Evolutionary conservation across 2,329 filamentous ascomycete species (phyloP).

Genomic region (Thelonectria rubi): DNA sequence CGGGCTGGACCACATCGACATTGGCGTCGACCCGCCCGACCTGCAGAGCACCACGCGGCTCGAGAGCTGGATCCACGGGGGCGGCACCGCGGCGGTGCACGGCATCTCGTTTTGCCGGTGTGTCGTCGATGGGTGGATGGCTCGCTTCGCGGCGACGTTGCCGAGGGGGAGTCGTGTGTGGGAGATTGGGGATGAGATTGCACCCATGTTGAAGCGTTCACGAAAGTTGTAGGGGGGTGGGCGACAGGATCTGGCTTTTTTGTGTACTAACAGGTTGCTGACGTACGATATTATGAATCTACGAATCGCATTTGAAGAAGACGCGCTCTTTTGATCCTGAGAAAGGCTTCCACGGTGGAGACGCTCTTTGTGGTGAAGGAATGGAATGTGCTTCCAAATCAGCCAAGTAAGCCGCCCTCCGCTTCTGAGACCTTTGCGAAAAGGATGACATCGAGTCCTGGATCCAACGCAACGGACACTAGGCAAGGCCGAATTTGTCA

Average conservation of each 20-base stretch:
- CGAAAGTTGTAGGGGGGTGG: slow-evolving; percentile 10
- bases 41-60: slow-evolving; percentile 40
- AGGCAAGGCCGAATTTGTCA: slow-evolving; percentile 9
- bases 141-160: slow-evolving; percentile 35
- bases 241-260: not conserved
- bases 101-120: slow-evolving; percentile 46
- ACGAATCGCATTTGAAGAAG: not conserved
- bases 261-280: not conserved
- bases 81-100: slow-evolving; percentile 39
- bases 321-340: no score
- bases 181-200: slow-evolving; percentile 35
- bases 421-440: not conserved
- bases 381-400: slow-evolving; percentile 8
- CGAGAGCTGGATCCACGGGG: slow-evolving; percentile 43
- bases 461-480: not conserved
- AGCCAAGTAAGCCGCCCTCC: not conserved
- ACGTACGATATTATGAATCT: slow-evolving; percentile 8
- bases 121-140: slow-evolving; percentile 40
- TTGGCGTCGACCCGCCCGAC: slow-evolving; percentile 31
- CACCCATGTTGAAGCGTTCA: slow-evolving; percentile 32
- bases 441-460: not conserved
- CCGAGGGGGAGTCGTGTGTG: slow-evolving; percentile 33
- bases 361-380: no score
- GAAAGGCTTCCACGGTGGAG: no score
- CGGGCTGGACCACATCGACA: slow-evolving; percentile 36